Evolutionary conservation across 306 rosid genomes (phyloP).

Genomic region (Fragaria vesca): DNA sequence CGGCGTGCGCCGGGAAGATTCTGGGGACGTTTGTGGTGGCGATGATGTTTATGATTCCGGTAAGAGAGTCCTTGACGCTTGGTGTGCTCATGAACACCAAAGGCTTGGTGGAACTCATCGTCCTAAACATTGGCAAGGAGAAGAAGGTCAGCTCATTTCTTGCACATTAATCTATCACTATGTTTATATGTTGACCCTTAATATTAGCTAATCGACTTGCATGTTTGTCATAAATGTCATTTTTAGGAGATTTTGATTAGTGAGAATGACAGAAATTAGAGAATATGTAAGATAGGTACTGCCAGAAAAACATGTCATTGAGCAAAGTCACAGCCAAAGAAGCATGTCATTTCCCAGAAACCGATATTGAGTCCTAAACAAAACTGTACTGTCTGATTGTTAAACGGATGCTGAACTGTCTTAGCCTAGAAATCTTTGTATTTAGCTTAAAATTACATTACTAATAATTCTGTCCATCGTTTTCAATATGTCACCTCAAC

Average conservation of each 20-base stretch:
- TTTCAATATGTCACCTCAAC: neutral
- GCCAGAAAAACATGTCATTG: neutral
- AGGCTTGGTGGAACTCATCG: conserved; percentile 89
- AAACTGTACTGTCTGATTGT: neutral
- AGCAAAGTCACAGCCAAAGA: neutral
- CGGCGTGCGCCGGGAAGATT: conserved; percentile 81
- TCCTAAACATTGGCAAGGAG: conserved; percentile 91
- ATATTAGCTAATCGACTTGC: neutral
- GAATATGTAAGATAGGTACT: neutral
- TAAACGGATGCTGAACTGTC: neutral
- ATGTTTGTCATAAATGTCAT: neutral
- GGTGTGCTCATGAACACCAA: conserved; percentile 96
- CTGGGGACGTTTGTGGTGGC: conserved; percentile 74
- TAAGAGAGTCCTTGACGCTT: conserved; percentile 63
- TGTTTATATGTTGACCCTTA: neutral
- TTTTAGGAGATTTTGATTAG: neutral
- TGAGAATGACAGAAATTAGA: neutral
- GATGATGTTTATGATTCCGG: conserved; percentile 57
- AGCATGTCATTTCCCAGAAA: neutral
- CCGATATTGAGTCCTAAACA: neutral
- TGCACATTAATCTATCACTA: neutral
- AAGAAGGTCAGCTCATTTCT: conserved; percentile 55
- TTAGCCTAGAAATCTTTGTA: neutral
- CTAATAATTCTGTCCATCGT: neutral
- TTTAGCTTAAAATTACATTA: neutral